phyloP scores from a whole-genome alignment of 331 rosid genomes.

The Quercus phellos region DNA sequence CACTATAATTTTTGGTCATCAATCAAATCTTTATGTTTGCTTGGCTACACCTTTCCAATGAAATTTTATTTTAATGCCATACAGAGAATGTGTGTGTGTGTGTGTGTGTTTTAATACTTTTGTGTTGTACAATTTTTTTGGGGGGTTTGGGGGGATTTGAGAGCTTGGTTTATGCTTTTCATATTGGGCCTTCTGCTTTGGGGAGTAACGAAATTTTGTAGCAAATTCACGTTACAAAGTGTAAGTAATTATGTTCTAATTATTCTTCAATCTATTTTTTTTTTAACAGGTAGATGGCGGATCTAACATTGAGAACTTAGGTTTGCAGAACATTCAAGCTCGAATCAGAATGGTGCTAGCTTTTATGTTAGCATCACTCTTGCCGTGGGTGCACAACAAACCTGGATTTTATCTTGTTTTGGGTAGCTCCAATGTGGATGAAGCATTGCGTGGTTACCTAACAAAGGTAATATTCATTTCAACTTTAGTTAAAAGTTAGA shows the following conservation, averaged over 20 bases:
- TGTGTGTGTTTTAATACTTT: too few relatives aligned
- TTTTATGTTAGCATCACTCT: slow-evolving; percentile 89
- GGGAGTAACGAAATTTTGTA: background rate
- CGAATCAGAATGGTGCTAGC: slow-evolving; percentile 93
- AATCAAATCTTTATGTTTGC: background rate
- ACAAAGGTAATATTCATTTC: slow-evolving; percentile 58
- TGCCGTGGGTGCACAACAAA: slow-evolving; percentile 94
- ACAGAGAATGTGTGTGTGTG: background rate
- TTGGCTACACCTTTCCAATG: background rate
- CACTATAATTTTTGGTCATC: background rate
- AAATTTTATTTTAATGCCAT: slow-evolving; percentile 6
- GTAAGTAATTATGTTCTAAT: background rate
- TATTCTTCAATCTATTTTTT: slow-evolving; percentile 13
- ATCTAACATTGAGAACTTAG: slow-evolving; percentile 75
- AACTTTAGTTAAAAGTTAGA: background rate
- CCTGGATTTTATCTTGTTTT: slow-evolving; percentile 89
- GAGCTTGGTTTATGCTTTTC: background rate
- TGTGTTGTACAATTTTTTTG: background rate
- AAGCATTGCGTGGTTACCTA: slow-evolving; percentile 82
- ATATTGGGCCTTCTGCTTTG: background rate
- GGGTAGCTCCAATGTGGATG: slow-evolving; percentile 93
- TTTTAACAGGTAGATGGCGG: slow-evolving; percentile 78
- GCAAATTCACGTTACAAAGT: background rate
- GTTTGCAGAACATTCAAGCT: slow-evolving; percentile 93
- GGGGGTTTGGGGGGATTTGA: background rate